Evolutionary conservation across 768 basidiomycete genomes (phyloP), one percentile per base, ranked within the genome.

Genomic region (Rhodotorula kratochvilovae): DNA sequence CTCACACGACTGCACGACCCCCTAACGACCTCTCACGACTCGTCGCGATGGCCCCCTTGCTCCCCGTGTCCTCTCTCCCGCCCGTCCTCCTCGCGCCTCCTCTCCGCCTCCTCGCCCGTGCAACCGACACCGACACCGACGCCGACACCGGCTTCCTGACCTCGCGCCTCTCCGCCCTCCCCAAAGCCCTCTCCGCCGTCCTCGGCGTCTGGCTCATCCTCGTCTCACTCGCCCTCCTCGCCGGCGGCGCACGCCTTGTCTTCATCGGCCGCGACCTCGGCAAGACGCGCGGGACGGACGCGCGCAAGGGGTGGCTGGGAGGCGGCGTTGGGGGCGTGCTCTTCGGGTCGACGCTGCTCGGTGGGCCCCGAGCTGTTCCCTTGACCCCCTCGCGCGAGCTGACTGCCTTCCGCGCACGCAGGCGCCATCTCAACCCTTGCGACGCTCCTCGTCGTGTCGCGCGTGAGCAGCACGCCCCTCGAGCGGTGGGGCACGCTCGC

Each of bases 191-290:
- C 10, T 17, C 46, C 23, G 53, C 58, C 58, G n/a, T 67, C 27
- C 7, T 74, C 45, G 73, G 68, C 33, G 63, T 70, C 27, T 33
- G 39, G 27, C 53, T 70, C 33, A 31, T 74, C 53, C 61, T 74
- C 46, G 50, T 64, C 10, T 51, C 50, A 1, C 33, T 74, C 17
- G 42, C 36, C 17, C 23, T 25, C 3, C 61, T 67, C 7, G 29
- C 2, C 11, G 45, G 16, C 2, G 73, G 73, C 2, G 55, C 69
- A 23, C 56, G 69, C 31, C 35, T 36, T 5, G 1, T 68, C 10
- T 31, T 33, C 42, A n/a, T 50, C 15, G 66, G 51, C 0, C n/a
- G 33, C 3, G 57, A 67, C 35, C 31, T 48, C 21, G 73, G 73
- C 1, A 39, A 48, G 46, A 25, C 23, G 39, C 35, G 63, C 15